Base-by-base conservation (phyloP, 192 early-diverging fungal genomes). In the Pecoramyces ruminantium region DNA sequence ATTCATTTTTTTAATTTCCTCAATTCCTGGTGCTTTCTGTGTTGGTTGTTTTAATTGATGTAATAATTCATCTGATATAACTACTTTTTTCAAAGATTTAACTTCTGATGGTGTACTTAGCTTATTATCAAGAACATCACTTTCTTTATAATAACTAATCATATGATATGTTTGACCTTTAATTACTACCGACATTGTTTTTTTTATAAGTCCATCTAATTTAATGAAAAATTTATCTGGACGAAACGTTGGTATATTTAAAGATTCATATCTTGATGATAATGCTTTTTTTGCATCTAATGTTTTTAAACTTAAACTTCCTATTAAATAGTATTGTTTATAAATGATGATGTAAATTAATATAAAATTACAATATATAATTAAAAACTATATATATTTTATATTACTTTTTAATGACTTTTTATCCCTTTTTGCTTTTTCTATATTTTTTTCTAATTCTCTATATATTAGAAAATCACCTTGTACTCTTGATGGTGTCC, bases 401-500 rank as follows among this genome's bases (percentile, higher is more conserved):
- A 6, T 34, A 15, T 67, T 67, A 67, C 51, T 67, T 67, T 67
- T 67, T 67, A 67, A 11, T 27, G 51, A 67, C n/a, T 67, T 67
- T 27, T 67, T 67, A 67, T 67, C 51, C 9, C 51, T 67, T 67
- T 67, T 67, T 67, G 51, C 51, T n/a, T 67, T 67, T 0, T 67
- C 51, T 9, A 85, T 84, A 84, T 89, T 93, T 82, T 83, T 86
- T 79, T 83, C 88, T 83, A 82, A 82, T 82, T 95, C 94, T 78
- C 93, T 91, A 86, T 95, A 95, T 77, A 94, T 86, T 51, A 95
- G 83, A 81, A 94, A 95, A 79, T 93, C 93, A 80, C 92, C 92
- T 30, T 93, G 84, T 29, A 95, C 94, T 29, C 94, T 90, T 21
- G 93, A 94, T 15, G 94, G 94, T 38, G 93, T 93, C 94, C 94